phyloP scores from a whole-genome alignment of 495 filamentous ascomycete species.

The Talaromyces trachyspermus region DNA sequence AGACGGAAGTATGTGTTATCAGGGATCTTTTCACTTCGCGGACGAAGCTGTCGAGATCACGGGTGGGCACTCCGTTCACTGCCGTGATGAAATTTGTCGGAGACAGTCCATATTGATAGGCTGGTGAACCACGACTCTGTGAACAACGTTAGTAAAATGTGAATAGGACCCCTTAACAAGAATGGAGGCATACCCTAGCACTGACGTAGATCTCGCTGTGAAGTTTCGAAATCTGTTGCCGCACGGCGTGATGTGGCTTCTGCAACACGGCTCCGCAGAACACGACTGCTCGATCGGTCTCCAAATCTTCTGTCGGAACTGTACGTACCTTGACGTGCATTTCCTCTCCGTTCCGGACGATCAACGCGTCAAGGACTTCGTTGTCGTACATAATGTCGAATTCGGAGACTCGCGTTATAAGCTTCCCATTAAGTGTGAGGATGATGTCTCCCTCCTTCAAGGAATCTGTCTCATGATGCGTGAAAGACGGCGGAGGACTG shows the following conservation, averaged over 20 bases:
- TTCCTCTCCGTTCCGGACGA: constrained; percentile 81
- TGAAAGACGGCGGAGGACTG: constrained; percentile 47
- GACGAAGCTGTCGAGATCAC: constrained; percentile 72
- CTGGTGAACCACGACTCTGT: constrained; percentile 67
- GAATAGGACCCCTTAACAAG: background rate
- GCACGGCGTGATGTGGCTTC: constrained; percentile 88
- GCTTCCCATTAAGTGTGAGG: constrained; percentile 79
- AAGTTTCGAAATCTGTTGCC: constrained; percentile 95
- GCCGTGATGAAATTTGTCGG: constrained; percentile 97
- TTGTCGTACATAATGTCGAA: constrained; percentile 95
- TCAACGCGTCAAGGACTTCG: constrained; percentile 70
- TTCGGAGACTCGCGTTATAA: constrained; percentile 88
- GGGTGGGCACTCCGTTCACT: constrained; percentile 81
- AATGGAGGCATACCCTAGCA: constrained; percentile 51
- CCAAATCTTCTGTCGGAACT: constrained; percentile 80
- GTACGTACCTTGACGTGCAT: constrained; percentile 74
- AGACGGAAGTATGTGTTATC: constrained; percentile 98
- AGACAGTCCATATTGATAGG: constrained; percentile 87
- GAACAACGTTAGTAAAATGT: constrained; percentile 11
- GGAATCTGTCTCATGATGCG: constrained; percentile 24
- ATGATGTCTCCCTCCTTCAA: constrained; percentile 91
- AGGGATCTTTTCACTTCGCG: constrained; percentile 74
- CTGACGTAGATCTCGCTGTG: constrained; percentile 96
- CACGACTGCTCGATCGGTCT: constrained; percentile 82
- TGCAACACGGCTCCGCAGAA: constrained; percentile 96